Percentiles rank a stretch among this genome's conserved stretches.
phyloP scores from a whole-genome alignment of 2,329 filamentous ascomycete species.

The Cladophialophora carrionii region DNA sequence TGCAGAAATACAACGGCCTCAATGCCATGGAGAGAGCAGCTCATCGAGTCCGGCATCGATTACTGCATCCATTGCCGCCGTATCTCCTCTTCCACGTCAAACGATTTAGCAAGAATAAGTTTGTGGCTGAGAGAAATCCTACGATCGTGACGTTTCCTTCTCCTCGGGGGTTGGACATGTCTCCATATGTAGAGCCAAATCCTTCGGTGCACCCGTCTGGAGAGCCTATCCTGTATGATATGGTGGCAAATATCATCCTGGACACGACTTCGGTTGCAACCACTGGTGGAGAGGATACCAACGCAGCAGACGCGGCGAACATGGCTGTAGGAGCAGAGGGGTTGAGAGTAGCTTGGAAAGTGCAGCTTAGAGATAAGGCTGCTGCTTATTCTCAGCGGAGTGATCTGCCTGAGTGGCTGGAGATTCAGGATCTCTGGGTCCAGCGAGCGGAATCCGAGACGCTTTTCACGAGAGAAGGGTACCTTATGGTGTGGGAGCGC shows the following conservation, averaged over 20 bases:
- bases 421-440: conserved; percentile 91
- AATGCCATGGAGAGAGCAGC: conserved; percentile 85
- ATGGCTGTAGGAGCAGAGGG: conserved; percentile 79
- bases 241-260: conserved; percentile 85
- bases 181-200: conserved; percentile 88
- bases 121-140: conserved; percentile 91
- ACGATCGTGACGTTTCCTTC: conserved; percentile 97
- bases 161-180: conserved; percentile 78
- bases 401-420: conserved; percentile 77
- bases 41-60: conserved; percentile 83
- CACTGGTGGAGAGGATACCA: conserved; percentile 49
- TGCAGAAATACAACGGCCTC: conserved; percentile 90
- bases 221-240: conserved; percentile 90
- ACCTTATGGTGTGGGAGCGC: conserved; percentile 95
- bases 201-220: conserved; percentile 69
- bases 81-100: conserved; percentile 95
- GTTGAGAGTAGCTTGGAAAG: conserved; percentile 94
- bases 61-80: conserved; percentile 87
- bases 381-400: conserved; percentile 45
- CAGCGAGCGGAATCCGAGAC: conserved; percentile 87
- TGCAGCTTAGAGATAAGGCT: conserved; percentile 77
- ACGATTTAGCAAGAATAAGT: conserved; percentile 95
- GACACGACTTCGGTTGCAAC: conserved; percentile 62
- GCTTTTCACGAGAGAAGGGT: conserved; percentile 89
- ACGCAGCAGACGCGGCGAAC: conserved; percentile 47